Percentiles rank a stretch among this genome's conserved stretches.
These are phyloP conservation scores for Pyrenophora graminea DNA, from an alignment of 2,329 filamentous ascomycete species.

Conservation along the genomic window DNA sequence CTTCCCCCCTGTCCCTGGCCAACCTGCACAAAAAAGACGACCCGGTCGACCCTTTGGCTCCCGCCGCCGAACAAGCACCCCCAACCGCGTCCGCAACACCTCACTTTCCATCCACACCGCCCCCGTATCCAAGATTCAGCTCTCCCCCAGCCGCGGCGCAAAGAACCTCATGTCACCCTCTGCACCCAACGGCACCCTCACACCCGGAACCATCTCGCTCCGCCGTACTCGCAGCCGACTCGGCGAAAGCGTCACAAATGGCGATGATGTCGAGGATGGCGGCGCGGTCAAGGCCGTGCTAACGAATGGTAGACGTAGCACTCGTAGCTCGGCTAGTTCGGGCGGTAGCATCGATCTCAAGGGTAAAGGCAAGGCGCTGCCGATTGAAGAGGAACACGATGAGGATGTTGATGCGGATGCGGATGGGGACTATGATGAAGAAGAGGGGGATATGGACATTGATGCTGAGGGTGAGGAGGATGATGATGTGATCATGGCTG, in stretches of 20 bases:
- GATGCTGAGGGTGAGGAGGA: slow-evolving; percentile 34
- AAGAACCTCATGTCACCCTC: slow-evolving; percentile 34
- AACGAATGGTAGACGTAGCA: slow-evolving; percentile 34
- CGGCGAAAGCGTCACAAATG: slow-evolving; percentile 47
- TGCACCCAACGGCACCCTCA: slow-evolving; percentile 35
- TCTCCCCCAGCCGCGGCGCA: slow-evolving; percentile 35
- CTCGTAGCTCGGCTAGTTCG: slow-evolving; percentile 37
- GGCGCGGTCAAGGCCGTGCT: slow-evolving; percentile 34
- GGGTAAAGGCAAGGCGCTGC: slow-evolving; percentile 32
- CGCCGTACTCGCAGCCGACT: slow-evolving; percentile 52
- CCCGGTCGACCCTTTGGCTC: slow-evolving; percentile 46
- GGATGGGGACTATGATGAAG: slow-evolving; percentile 1
- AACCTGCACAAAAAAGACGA: slow-evolving; percentile 41
- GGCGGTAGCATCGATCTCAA: slow-evolving; percentile 32
- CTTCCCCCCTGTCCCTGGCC: slow-evolving; percentile 69
- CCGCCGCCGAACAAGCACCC: slow-evolving; percentile 43
- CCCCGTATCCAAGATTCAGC: slow-evolving; percentile 37
- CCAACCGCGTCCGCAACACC: slow-evolving; percentile 33
- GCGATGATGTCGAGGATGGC: slow-evolving; percentile 38
- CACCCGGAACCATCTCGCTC: slow-evolving; percentile 34
- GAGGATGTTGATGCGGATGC: slow-evolving; percentile 33
- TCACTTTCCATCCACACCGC: slow-evolving; percentile 37
- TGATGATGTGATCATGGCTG: slow-evolving; percentile 30
- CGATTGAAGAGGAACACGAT: slow-evolving; percentile 37
- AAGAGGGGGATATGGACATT: slow-evolving; percentile 34